Conservation (phyloP, 2,329 filamentous ascomycete species). For the Elsinoe arachidis region DNA sequence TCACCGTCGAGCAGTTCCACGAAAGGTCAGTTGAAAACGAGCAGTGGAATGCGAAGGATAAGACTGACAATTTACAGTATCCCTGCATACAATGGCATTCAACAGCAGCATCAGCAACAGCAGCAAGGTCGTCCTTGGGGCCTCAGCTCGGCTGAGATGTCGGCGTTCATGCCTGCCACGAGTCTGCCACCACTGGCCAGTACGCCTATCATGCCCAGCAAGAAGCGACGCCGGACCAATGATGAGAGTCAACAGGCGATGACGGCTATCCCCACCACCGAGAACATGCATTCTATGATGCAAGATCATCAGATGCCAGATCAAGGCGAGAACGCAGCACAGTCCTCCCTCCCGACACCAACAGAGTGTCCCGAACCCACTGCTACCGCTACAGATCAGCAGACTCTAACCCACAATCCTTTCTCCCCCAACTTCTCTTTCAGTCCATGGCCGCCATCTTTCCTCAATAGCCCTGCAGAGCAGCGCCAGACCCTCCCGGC, state of each 20-base stretch:
- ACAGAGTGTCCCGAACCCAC: conserved; percentile 11
- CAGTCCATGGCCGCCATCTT: conserved; percentile 19
- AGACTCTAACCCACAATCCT: conserved; percentile 25
- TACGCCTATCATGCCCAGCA: not conserved
- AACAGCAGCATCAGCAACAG: conserved; percentile 6
- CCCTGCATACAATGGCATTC: conserved; percentile 14
- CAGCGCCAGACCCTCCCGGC: conserved; percentile 13
- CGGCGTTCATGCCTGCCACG: not conserved
- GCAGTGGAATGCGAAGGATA: not conserved
- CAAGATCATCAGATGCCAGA: not conserved
- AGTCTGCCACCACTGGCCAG: conserved; percentile 5
- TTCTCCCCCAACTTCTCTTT: conserved; percentile 36
- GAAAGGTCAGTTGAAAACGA: conserved; percentile 12
- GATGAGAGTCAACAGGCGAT: not conserved
- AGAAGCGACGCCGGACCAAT: conserved; percentile 4
- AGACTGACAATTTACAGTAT: conserved; percentile 9
- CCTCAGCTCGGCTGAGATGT: not conserved
- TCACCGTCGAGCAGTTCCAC: conserved; percentile 51
- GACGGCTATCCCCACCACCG: not conserved
- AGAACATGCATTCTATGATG: not conserved
- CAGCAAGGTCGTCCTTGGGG: conserved; percentile 1
- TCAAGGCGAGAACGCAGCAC: conserved; percentile 6
- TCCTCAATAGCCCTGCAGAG: conserved; percentile 15
- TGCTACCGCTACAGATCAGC: conserved; percentile 12
- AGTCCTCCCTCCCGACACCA: conserved; percentile 12